These are phyloP conservation scores for Thielaviopsis populi DNA, from an alignment of 2,329 filamentous ascomycete genomes.

Conservation along the genomic window DNA sequence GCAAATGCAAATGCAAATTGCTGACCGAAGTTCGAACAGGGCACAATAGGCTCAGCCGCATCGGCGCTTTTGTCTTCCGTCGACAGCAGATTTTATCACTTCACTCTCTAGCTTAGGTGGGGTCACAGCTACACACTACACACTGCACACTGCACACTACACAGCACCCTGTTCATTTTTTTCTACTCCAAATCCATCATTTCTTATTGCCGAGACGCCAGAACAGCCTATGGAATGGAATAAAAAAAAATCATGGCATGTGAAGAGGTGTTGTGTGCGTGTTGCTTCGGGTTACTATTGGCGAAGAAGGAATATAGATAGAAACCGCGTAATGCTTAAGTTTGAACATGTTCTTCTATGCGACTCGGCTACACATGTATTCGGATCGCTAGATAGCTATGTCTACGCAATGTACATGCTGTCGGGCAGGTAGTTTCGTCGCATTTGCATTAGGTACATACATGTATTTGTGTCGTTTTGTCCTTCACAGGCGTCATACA, in stretches of 20 bases:
- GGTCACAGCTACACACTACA: too few relatives aligned
- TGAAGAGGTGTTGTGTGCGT: background rate
- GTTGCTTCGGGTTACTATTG: too few relatives aligned
- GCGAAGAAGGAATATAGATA: too few relatives aligned
- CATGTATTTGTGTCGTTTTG: too few relatives aligned
- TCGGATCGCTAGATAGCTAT: too few relatives aligned
- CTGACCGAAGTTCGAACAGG: background rate
- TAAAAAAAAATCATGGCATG: background rate
- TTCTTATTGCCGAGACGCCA: background rate
- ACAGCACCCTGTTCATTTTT: background rate
- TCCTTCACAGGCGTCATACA: too few relatives aligned
- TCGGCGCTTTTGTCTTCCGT: background rate
- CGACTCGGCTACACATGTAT: too few relatives aligned
- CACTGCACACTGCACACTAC: background rate
- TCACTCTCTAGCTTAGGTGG: background rate
- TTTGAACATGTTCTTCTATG: too few relatives aligned
- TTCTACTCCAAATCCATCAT: background rate
- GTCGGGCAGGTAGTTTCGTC: too few relatives aligned
- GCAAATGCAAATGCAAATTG: background rate
- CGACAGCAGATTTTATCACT: background rate
- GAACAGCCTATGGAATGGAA: background rate
- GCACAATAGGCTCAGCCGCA: background rate
- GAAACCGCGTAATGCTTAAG: too few relatives aligned
- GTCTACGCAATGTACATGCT: too few relatives aligned
- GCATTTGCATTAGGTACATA: too few relatives aligned